These are phyloP conservation scores for Penicillium paradoxum DNA, from an alignment of 495 filamentous ascomycete genomes.

Conservation along the genomic window DNA sequence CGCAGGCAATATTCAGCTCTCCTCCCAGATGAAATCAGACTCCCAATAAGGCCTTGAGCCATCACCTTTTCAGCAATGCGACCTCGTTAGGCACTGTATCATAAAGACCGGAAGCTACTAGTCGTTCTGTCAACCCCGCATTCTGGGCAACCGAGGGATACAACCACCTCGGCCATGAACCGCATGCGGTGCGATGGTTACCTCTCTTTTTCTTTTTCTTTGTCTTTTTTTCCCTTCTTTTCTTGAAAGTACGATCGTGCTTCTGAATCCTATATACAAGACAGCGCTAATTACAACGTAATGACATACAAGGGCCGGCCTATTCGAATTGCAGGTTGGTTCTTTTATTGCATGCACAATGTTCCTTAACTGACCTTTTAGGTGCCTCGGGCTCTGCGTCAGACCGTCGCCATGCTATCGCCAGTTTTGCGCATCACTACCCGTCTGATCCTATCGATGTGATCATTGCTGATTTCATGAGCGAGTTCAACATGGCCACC, in stretches of 20 bases:
- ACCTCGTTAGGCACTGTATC: background rate
- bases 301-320: constrained; percentile 19
- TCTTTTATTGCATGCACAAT: background rate
- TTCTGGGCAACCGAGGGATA: constrained; percentile 2
- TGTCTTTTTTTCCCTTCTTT: background rate
- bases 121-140: background rate
- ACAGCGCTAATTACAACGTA: background rate
- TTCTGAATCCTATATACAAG: background rate
- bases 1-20: too few species aligned
- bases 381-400: constrained; percentile 50
- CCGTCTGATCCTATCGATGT: constrained; percentile 49
- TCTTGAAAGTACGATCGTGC: background rate
- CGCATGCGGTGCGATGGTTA: background rate
- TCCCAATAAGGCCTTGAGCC: too few species aligned
- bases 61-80: too few species aligned
- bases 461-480: constrained; percentile 56
- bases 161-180: constrained; percentile 4
- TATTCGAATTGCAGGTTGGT: constrained; percentile 23
- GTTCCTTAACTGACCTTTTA: constrained; percentile 5
- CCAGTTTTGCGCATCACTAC: constrained; percentile 43
- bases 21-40: too few species aligned
- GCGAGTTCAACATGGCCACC: constrained; percentile 51
- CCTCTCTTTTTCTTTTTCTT: too few species aligned
- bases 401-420: constrained; percentile 53
- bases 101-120: background rate